Conservation (phyloP, 176 grass and related monocot genomes). For the Rhipidocladum racemiflorum region DNA sequence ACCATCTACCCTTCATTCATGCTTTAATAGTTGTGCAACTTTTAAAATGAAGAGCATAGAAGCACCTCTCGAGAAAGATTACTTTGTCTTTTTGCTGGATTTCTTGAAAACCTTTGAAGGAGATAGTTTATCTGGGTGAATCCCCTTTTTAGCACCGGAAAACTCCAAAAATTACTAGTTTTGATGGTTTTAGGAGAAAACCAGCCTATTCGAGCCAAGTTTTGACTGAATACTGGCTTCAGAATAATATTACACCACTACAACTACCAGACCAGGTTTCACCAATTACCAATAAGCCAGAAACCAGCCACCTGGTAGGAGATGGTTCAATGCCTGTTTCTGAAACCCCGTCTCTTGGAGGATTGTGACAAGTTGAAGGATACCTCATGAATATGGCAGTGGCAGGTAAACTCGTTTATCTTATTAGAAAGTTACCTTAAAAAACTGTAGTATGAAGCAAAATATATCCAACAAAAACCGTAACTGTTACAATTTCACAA, state of each 20-base stretch:
- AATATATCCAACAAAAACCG: conserved; percentile 21
- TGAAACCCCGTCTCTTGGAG: background rate
- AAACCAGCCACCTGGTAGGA: conserved; percentile 15
- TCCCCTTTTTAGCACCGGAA: background rate
- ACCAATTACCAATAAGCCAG: background rate
- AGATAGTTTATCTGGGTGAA: background rate
- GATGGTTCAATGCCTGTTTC: conserved; percentile 1
- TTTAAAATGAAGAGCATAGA: too few species aligned
- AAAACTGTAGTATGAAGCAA: background rate
- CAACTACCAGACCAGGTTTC: background rate
- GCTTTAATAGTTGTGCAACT: too few species aligned
- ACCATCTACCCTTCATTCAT: too few species aligned
- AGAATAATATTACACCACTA: background rate
- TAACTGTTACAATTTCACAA: background rate
- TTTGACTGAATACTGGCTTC: background rate
- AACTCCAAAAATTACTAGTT: background rate
- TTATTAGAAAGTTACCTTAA: conserved; percentile 14
- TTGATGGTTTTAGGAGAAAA: background rate
- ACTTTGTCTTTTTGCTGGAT: background rate
- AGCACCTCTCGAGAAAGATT: too few species aligned
- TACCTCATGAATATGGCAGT: conserved; percentile 13
- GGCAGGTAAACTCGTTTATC: background rate
- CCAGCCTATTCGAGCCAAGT: background rate
- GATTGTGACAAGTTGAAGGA: conserved; percentile 12
- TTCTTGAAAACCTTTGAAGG: background rate